These are phyloP conservation scores for Plantago major DNA, from an alignment of 257 asterid species.

Conservation along the genomic window DNA sequence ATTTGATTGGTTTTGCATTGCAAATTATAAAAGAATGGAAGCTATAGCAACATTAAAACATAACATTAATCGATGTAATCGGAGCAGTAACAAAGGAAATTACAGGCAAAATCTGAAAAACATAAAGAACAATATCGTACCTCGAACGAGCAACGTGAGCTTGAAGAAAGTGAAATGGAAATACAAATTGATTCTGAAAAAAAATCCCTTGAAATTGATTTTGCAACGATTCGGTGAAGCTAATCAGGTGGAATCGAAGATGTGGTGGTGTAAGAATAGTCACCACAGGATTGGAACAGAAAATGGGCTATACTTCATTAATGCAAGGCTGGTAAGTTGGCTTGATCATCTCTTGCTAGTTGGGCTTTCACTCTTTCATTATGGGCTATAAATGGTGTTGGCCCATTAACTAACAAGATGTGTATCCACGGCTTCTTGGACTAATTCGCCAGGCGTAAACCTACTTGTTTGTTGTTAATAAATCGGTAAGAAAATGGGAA, in stretches of 20 bases:
- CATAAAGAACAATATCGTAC: conserved; percentile 12
- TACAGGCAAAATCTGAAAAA: no score
- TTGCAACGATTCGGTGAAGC: background rate
- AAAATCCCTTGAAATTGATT: background rate
- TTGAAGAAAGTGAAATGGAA: no score
- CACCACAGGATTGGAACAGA: conserved; percentile 19
- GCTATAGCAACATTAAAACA: background rate
- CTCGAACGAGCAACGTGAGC: conserved; percentile 7
- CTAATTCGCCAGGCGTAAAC: no score
- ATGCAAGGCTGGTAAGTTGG: no score
- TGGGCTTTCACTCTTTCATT: background rate
- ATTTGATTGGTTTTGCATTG: no score
- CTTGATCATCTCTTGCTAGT: background rate
- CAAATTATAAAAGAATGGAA: background rate
- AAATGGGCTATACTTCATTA: conserved; percentile 11
- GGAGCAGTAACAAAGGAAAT: no score
- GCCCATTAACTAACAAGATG: no score
- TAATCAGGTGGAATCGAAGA: conserved; percentile 16
- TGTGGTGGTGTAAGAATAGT: conserved; percentile 18
- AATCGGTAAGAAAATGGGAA: no score
- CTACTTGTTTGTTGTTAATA: no score
- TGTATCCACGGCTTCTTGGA: no score
- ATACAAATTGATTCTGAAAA: background rate
- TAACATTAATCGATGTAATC: background rate
- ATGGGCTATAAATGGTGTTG: background rate